These are phyloP conservation scores for Lactarius tabidus DNA, from an alignment of 768 basidiomycete genomes.

Conservation along the genomic window DNA sequence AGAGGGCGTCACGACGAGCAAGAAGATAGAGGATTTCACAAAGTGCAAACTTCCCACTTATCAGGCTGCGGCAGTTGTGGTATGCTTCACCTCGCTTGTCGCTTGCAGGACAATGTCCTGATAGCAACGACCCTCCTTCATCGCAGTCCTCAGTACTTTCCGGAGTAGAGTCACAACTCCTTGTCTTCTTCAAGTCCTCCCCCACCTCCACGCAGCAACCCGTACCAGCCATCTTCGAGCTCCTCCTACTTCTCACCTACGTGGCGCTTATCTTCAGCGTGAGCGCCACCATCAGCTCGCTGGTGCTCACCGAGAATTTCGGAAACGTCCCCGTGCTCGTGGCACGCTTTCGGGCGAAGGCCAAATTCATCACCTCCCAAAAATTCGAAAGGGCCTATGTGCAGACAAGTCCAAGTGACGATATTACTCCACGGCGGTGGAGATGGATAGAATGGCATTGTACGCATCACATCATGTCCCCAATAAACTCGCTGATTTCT, in stretches of 20 bases:
- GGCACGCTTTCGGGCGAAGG: slow-evolving; percentile 1
- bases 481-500: not conserved
- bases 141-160: slow-evolving; percentile 20
- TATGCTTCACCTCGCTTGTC: not conserved
- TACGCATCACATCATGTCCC: not conserved
- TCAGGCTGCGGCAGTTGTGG: slow-evolving; percentile 22
- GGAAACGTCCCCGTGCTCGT: slow-evolving; percentile 15
- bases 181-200: slow-evolving; percentile 14
- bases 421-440: slow-evolving; percentile 5
- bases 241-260: slow-evolving; percentile 22
- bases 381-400: not conserved
- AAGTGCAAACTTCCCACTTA: slow-evolving; percentile 18
- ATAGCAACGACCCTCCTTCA: not conserved
- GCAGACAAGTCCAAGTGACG: not conserved
- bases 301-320: slow-evolving; percentile 21
- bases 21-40: slow-evolving; percentile 1
- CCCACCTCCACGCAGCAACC: not conserved
- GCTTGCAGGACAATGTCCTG: too few species aligned
- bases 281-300: slow-evolving; percentile 22
- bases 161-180: slow-evolving; percentile 21
- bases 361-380: not conserved
- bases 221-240: not conserved
- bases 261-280: slow-evolving; percentile 23
- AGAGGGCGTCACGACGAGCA: not conserved
- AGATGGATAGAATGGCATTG: slow-evolving; percentile 18